Percentiles rank a stretch among this genome's conserved stretches.
These are phyloP conservation scores for Starmerella kuoi DNA, from an alignment of 805 yeast species.

Conservation along the genomic window DNA sequence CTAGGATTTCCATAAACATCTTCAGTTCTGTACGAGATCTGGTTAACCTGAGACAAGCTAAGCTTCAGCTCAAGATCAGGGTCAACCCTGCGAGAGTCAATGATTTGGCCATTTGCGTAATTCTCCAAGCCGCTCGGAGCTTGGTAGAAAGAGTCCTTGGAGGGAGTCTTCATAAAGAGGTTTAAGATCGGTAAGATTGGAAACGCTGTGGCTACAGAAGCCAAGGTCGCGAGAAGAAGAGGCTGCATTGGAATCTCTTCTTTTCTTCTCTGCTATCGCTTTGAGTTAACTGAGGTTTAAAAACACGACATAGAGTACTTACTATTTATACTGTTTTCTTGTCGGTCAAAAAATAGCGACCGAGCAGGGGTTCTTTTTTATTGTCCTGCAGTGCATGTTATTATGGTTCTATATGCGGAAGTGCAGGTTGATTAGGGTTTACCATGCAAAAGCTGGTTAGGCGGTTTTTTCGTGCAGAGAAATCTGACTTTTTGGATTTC, in stretches of 20 bases:
- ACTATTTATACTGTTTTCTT: too few species aligned
- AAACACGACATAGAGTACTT: too few species aligned
- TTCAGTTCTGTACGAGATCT: conserved; percentile 11
- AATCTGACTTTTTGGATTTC: too few species aligned
- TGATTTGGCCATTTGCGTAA: conserved; percentile 10
- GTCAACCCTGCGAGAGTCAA: conserved; percentile 3
- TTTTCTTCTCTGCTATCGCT: too few species aligned
- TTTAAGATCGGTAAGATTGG: neutral
- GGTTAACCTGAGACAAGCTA: conserved; percentile 7
- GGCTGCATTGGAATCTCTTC: conserved; percentile 2
- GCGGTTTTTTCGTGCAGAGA: too few species aligned
- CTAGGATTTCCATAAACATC: conserved; percentile 6
- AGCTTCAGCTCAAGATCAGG: neutral
- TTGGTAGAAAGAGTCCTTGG: conserved; percentile 16
- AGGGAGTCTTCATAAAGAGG: conserved; percentile 4
- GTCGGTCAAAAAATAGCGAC: too few species aligned
- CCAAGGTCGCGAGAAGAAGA: neutral
- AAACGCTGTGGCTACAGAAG: neutral
- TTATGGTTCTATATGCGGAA: too few species aligned
- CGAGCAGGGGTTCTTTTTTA: too few species aligned
- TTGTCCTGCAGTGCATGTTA: too few species aligned
- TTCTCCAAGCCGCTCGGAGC: conserved; percentile 4
- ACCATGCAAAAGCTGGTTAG: too few species aligned
- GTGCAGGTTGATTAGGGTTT: too few species aligned
- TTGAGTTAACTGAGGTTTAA: too few species aligned